Percentiles rank a stretch among this genome's conserved stretches.
phyloP scores from a whole-genome alignment of 2,329 filamentous ascomycete species.

The Talaromyces sp. region DNA sequence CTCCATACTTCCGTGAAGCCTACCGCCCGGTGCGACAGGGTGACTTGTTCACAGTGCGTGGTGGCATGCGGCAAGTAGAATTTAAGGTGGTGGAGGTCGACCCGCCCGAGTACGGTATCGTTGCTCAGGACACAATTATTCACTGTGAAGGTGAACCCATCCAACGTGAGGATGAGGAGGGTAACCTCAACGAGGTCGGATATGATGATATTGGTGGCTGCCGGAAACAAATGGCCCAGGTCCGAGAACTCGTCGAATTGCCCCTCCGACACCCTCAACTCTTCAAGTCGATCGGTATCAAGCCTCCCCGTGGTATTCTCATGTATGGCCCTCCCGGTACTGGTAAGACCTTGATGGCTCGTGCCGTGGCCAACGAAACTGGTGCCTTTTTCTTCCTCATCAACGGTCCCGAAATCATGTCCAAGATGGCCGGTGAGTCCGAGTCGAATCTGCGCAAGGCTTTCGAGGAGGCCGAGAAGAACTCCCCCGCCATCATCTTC shows the following conservation, averaged over 20 bases:
- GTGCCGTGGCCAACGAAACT: conserved; percentile 98
- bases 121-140: conserved; percentile 97
- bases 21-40: conserved; percentile 96
- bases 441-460: conserved; percentile 99
- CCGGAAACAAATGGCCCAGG: conserved; percentile 99
- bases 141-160: conserved; percentile 97
- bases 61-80: conserved; percentile 98
- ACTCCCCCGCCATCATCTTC: conserved; percentile 97
- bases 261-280: conserved; percentile 95
- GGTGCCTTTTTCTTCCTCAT: conserved; percentile 99
- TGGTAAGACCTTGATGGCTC: conserved; percentile 99
- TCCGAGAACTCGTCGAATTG: conserved; percentile 96
- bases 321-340: conserved; percentile 99
- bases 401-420: conserved; percentile 95
- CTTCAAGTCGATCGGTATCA: conserved; percentile 99
- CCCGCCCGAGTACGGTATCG: conserved; percentile 96
- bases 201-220: conserved; percentile 99
- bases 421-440: conserved; percentile 99
- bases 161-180: conserved; percentile 97
- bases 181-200: conserved; percentile 97
- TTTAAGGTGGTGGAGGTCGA: conserved; percentile 99
- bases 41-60: conserved; percentile 93
- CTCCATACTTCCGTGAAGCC: conserved; percentile 98
- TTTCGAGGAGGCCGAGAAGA: conserved; percentile 98
- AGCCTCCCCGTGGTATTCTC: conserved; percentile 98